A percentile compares a stretch with the other conserved stretches of the same genome.
Evolutionary conservation across 2,329 filamentous ascomycete genomes (phyloP).

Genomic region (Trichophyton rubrum): DNA sequence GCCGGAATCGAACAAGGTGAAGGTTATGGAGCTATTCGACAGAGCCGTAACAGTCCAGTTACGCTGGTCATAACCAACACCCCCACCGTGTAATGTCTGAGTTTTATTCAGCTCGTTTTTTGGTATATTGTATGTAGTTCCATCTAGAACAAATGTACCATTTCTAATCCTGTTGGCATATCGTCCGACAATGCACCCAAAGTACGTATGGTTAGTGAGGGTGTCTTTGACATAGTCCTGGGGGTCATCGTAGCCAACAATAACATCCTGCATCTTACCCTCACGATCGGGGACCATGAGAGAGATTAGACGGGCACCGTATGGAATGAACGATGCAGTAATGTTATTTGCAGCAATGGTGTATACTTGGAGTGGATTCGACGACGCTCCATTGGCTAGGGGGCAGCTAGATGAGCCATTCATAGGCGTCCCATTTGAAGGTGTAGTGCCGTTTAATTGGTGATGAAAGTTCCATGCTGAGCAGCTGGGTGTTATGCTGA

Average conservation of each 20-base stretch:
- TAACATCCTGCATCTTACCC: slow-evolving; percentile 38
- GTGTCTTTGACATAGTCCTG: slow-evolving; percentile 34
- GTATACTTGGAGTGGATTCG: slow-evolving; percentile 30
- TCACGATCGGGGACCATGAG: slow-evolving; percentile 40
- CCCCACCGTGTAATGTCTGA: slow-evolving; percentile 42
- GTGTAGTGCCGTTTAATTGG: background rate
- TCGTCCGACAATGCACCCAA: slow-evolving; percentile 38
- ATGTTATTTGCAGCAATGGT: slow-evolving; percentile 37
- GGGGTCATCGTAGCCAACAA: slow-evolving; percentile 39
- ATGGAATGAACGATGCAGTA: slow-evolving; percentile 37
- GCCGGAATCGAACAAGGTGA: slow-evolving; percentile 33
- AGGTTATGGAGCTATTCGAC: slow-evolving; percentile 33
- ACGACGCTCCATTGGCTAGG: background rate
- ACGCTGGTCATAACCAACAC: slow-evolving; percentile 36
- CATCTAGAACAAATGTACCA: slow-evolving; percentile 42
- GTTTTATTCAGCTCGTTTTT: slow-evolving; percentile 40
- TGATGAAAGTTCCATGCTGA: slow-evolving; percentile 2
- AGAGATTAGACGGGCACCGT: slow-evolving; percentile 37
- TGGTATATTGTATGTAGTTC: slow-evolving; percentile 35
- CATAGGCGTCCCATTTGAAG: background rate
- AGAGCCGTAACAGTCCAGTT: slow-evolving; percentile 39
- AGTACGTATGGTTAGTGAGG: slow-evolving; percentile 37
- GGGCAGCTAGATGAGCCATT: background rate
- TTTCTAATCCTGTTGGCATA: slow-evolving; percentile 47
- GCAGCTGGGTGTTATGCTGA: background rate